phyloP scores from a whole-genome alignment of 2,329 filamentous ascomycete genomes.

The Didymosphaeria variabile region DNA sequence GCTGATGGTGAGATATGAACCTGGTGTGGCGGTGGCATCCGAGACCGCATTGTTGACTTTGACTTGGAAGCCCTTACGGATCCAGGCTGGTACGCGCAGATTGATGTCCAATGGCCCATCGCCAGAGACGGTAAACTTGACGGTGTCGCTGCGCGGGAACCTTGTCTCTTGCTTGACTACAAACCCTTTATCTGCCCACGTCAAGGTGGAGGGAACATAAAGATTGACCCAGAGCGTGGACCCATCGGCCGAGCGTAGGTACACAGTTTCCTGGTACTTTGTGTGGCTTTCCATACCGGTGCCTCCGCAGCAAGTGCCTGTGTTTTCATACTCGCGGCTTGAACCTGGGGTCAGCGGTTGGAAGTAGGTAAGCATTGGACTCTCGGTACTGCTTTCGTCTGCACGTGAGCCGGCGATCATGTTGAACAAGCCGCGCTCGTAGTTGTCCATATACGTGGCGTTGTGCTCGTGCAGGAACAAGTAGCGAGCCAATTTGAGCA shows the following conservation, averaged over 20 bases:
- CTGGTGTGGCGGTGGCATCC: constrained; percentile 1
- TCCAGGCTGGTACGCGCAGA: constrained; percentile 23
- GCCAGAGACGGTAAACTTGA: constrained; percentile 22
- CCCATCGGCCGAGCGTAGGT: constrained; percentile 22
- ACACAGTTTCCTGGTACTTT: constrained; percentile 27
- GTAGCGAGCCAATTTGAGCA: constrained; percentile 24
- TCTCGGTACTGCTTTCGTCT: constrained; percentile 16
- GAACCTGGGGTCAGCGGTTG: constrained; percentile 22
- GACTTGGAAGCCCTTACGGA: constrained; percentile 20
- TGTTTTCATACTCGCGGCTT: constrained; percentile 23
- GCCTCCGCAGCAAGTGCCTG: constrained; percentile 25
- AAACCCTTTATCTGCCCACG: constrained; percentile 18
- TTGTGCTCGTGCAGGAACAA: constrained; percentile 25
- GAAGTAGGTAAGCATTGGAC: constrained; percentile 25
- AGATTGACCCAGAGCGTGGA: constrained; percentile 24
- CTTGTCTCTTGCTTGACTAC: constrained; percentile 19
- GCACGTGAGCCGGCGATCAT: constrained; percentile 26
- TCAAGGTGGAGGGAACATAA: constrained; percentile 21
- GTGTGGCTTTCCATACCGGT: constrained; percentile 27
- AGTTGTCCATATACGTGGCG: constrained; percentile 27
- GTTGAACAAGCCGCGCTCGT: constrained; percentile 27
- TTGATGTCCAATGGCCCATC: constrained; percentile 22
- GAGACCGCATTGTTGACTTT: constrained; percentile 18
- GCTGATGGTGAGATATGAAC: constrained; percentile 21
- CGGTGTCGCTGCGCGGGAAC: constrained; percentile 22